Percentiles rank a stretch among this genome's conserved stretches.
These are phyloP conservation scores for Carpinus fangiana DNA, from an alignment of 306 rosid species.

Conservation along the genomic window DNA sequence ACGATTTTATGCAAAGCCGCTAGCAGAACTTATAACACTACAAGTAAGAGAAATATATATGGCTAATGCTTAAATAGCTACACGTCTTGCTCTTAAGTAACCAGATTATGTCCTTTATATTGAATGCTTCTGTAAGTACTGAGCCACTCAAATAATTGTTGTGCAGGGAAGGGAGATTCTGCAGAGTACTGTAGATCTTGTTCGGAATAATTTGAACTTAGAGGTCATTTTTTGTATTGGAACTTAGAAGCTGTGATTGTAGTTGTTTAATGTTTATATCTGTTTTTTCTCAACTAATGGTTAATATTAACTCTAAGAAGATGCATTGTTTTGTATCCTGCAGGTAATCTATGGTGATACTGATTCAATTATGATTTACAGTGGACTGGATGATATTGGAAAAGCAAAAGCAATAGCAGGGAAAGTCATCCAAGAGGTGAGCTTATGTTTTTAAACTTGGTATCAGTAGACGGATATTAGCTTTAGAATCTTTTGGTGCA, in stretches of 20 bases:
- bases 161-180: conserved; percentile 93
- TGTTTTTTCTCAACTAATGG: conserved; percentile 16
- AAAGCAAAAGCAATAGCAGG: conserved; percentile 77
- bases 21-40: conserved; percentile 90
- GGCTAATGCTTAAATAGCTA: conserved; percentile 20
- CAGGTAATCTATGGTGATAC: conserved; percentile 98
- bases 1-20: conserved; percentile 94
- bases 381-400: conserved; percentile 84
- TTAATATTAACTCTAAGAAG: conserved; percentile 30
- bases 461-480: background rate
- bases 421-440: conserved; percentile 92
- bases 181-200: conserved; percentile 96
- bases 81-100: conserved; percentile 17
- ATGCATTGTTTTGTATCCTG: conserved; percentile 28
- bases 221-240: conserved; percentile 60
- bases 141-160: conserved; percentile 27
- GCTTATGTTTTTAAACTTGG: conserved; percentile 27
- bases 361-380: conserved; percentile 95
- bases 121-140: conserved; percentile 23
- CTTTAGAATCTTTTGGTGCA: background rate
- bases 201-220: conserved; percentile 82
- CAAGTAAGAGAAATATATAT: conserved; percentile 56
- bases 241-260: conserved; percentile 26
- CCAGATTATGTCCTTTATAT: conserved; percentile 15
- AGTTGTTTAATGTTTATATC: conserved; percentile 5